phyloP scores from a whole-genome alignment of 2,329 filamentous ascomycete genomes.

The Hypomyces rosellus region DNA sequence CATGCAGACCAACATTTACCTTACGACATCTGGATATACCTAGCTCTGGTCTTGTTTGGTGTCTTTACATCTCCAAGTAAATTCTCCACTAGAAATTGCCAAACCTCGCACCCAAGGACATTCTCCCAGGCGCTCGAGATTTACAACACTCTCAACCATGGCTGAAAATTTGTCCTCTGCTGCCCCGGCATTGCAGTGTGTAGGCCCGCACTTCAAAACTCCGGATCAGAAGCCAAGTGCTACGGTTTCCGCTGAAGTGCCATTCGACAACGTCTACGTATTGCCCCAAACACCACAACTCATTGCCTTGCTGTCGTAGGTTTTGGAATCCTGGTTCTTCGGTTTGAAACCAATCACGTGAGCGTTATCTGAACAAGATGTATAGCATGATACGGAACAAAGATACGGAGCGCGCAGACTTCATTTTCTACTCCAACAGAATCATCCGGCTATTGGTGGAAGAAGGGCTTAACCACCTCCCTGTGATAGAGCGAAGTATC shows the following conservation, averaged over 20 bases:
- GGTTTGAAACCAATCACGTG: not conserved
- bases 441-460: slow-evolving; percentile 96
- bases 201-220: slow-evolving; percentile 74
- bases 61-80: too few species aligned
- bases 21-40: too few species aligned
- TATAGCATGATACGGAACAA: slow-evolving; percentile 92
- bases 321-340: slow-evolving; percentile 18
- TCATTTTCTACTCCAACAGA: slow-evolving; percentile 98
- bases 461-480: slow-evolving; percentile 93
- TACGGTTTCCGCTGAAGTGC: slow-evolving; percentile 78
- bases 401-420: slow-evolving; percentile 84
- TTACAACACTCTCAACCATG: slow-evolving; percentile 15
- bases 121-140: not conserved
- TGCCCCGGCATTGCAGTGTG: slow-evolving; percentile 47
- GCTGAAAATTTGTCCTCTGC: slow-evolving; percentile 17
- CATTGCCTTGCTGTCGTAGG: slow-evolving; percentile 95
- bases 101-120: not conserved
- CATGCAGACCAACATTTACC: too few species aligned
- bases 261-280: slow-evolving; percentile 82
- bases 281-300: slow-evolving; percentile 91
- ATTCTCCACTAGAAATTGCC: too few species aligned
- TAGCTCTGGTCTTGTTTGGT: too few species aligned
- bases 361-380: slow-evolving; percentile 16
- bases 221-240: slow-evolving; percentile 75
- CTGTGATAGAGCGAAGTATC: slow-evolving; percentile 80